Conservation (phyloP, 192 early-diverging fungal genomes). For the Dispira parvispora region DNA sequence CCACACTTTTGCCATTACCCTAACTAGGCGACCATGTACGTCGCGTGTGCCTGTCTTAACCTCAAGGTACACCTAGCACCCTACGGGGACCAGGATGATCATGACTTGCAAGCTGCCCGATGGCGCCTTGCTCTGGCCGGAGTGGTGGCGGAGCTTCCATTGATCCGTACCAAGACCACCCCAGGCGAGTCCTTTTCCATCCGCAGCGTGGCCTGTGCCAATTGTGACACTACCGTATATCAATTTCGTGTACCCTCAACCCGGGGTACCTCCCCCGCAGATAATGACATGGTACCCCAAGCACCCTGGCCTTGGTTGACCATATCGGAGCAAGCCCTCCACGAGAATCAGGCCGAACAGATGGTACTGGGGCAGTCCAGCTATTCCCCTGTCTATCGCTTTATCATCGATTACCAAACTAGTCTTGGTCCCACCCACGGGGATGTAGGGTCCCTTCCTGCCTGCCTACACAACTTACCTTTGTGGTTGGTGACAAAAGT, state of each 20-base stretch:
- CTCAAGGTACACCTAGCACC: background rate
- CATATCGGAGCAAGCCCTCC: too few species aligned
- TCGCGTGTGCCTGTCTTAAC: constrained; percentile 3
- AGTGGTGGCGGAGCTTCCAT: constrained; percentile 1
- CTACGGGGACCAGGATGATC: background rate
- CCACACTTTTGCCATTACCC: too few species aligned
- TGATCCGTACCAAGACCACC: background rate
- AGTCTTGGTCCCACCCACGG: background rate
- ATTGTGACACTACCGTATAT: background rate
- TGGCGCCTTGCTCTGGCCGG: constrained; percentile 2
- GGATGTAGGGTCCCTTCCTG: background rate
- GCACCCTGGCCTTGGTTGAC: too few species aligned
- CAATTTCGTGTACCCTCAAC: background rate
- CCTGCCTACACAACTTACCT: background rate
- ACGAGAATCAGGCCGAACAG: background rate
- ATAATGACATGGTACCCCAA: background rate
- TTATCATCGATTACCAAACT: constrained; percentile 1
- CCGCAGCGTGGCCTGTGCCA: background rate
- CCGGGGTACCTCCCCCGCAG: background rate
- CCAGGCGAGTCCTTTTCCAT: background rate
- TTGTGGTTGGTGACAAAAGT: background rate
- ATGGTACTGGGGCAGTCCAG: background rate
- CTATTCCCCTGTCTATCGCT: constrained; percentile 1
- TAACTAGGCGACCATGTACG: background rate
- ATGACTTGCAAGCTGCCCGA: background rate